Conservation (phyloP, 371 early-diverging fungal species). For the Mortierella sp. region DNA sequence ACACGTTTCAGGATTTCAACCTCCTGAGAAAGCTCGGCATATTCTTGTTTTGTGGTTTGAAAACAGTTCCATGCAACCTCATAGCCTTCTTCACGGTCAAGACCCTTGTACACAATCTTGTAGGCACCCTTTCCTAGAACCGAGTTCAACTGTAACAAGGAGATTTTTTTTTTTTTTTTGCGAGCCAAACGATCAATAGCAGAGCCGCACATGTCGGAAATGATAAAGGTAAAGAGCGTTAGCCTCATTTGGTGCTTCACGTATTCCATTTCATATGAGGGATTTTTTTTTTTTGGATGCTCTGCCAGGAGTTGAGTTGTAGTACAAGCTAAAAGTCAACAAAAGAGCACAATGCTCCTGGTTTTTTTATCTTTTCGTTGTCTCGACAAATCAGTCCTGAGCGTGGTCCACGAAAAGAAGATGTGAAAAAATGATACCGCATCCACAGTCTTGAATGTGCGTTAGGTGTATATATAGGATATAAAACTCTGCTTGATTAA, state of each 20-base stretch:
- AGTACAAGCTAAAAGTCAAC: conserved; percentile 21
- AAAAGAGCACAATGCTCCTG: conserved; percentile 20
- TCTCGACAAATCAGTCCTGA: neutral
- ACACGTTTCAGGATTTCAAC: conserved; percentile 86
- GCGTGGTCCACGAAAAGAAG: neutral
- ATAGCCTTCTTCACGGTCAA: conserved; percentile 92
- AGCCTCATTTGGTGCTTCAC: conserved; percentile 13
- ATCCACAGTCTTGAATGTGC: too few species aligned
- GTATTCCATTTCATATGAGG: conserved; percentile 22
- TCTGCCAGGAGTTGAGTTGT: conserved; percentile 9
- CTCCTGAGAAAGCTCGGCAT: conserved; percentile 81
- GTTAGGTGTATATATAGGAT: too few species aligned
- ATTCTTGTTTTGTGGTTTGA: conserved; percentile 76
- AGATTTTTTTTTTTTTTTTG: too few species aligned
- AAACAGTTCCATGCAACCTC: conserved; percentile 96
- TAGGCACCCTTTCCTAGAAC: conserved; percentile 84
- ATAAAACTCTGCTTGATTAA: too few species aligned
- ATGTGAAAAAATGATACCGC: neutral
- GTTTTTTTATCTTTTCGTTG: neutral
- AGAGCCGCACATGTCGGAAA: neutral
- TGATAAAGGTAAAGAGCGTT: conserved; percentile 25
- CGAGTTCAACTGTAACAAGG: conserved; percentile 59
- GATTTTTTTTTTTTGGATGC: conserved; percentile 19
- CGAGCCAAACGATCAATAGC: neutral
- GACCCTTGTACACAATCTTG: conserved; percentile 93